Base-by-base conservation (phyloP, 768 basidiomycete genomes). In the Agaricus sinodeliciosus region DNA sequence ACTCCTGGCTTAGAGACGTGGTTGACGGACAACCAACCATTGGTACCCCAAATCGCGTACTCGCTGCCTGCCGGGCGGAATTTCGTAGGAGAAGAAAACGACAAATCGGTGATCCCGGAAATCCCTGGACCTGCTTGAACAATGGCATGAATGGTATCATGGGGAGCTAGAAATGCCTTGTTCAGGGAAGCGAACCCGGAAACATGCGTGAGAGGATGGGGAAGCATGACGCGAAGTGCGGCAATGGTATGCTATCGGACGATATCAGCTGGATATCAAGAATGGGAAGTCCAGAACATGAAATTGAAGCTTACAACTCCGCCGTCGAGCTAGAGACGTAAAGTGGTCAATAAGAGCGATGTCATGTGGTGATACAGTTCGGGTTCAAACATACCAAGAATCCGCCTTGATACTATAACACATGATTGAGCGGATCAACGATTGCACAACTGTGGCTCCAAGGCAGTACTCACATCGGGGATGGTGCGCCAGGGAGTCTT, bases 401-500 rank as follows among this genome's bases (percentile, higher is more conserved):
- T 28, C 89, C 90, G 37, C 87, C 87, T 71, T 87, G 85, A 60
- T 86, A 85, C 82, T 87, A 46, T 31, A 37, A 46, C 43, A 47
- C 25, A 58, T n/a, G 45, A 19, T 43, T n/a, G 44, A 19, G 42
- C 16, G 37, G 43, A 43, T 43, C n/a, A 44, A 54, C 58, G 22
- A 56, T 26, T 53, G 16, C 31, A 50, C 46, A n/a, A 22, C 22
- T 43, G 43, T 48, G 56, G 35, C 42, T 43, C 41, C 44, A 31
- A 11, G 34, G 25, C 56, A 44, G 12, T 11, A 74, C 83, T 60
- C 59, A 87, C 87, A 57, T 90, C 87, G 19, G 91, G 90, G 45
- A 86, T 71, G 1, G 85, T 87, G 37, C 91, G 74, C 92, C 92
- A 94, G 35, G 83, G 78, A 0, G 89, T 91, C 48, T 87, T 84